phyloP scores from a whole-genome alignment of 2,329 filamentous ascomycete genomes.

The Hortaea sp. region DNA sequence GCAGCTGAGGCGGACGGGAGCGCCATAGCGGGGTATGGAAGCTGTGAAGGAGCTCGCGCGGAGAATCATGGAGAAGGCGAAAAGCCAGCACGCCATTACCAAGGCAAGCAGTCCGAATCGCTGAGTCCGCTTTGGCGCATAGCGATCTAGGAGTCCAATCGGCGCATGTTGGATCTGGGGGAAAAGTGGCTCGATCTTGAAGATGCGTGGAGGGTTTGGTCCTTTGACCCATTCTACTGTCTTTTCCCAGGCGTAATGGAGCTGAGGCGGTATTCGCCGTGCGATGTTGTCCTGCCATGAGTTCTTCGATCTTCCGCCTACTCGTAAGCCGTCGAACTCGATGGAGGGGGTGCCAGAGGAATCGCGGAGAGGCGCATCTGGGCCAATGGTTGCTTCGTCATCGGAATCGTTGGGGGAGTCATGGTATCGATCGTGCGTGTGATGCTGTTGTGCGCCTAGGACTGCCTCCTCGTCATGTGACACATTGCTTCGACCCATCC shows the following conservation, averaged over 20 bases:
- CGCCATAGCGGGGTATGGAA: conserved; percentile 58
- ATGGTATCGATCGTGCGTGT: conserved; percentile 12
- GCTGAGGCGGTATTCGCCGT: conserved; percentile 15
- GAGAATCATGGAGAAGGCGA: conserved; percentile 60
- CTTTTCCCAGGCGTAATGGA: conserved; percentile 24
- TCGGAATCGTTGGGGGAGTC: conserved; percentile 15
- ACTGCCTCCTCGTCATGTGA: conserved; percentile 8
- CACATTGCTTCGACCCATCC: not conserved
- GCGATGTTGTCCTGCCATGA: conserved; percentile 16
- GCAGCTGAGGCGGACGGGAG: conserved; percentile 56
- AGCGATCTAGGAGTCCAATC: conserved; percentile 50
- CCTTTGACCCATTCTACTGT: conserved; percentile 39
- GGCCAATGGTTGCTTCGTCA: conserved; percentile 13
- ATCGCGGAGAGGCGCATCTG: conserved; percentile 16
- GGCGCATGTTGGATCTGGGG: conserved; percentile 59
- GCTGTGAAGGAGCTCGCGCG: conserved; percentile 49
- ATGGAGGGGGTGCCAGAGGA: conserved; percentile 9
- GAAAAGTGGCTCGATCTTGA: conserved; percentile 45
- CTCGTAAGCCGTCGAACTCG: conserved; percentile 17
- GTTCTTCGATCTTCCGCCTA: conserved; percentile 6
- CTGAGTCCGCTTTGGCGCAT: conserved; percentile 50
- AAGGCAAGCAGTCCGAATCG: conserved; percentile 48
- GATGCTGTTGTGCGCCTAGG: not conserved
- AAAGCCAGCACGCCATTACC: conserved; percentile 57
- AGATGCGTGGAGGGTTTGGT: conserved; percentile 38